Percentiles rank a stretch among this genome's conserved stretches.
Evolutionary conservation across 176 grass and related monocot genomes (phyloP).

Genomic region (Bolboschoenus planiculmis): DNA sequence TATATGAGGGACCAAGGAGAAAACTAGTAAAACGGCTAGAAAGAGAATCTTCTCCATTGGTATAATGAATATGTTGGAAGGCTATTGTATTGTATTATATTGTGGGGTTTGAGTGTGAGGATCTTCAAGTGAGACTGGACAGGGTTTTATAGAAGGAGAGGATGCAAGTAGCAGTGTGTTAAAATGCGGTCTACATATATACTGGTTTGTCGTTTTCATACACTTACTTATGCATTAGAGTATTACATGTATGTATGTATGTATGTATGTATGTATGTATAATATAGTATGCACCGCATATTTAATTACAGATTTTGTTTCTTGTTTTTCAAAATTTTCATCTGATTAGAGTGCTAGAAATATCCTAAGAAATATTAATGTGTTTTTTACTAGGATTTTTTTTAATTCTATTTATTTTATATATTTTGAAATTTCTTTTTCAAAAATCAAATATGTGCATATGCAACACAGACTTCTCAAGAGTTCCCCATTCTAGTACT

Average conservation of each 20-base stretch:
- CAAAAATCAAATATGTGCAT: neutral
- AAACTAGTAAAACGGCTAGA: constrained; percentile 12
- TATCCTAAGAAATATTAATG: too few relatives aligned
- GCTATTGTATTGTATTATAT: neutral
- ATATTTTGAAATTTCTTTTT: neutral
- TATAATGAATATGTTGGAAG: neutral
- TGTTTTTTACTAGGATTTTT: too few relatives aligned
- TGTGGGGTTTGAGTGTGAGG: constrained; percentile 4
- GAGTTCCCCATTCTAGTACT: too few relatives aligned
- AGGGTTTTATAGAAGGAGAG: constrained; percentile 11
- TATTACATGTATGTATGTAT: too few relatives aligned
- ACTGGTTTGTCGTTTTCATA: too few relatives aligned
- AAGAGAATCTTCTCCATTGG: constrained; percentile 12
- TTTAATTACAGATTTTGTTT: too few relatives aligned
- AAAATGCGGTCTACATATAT: neutral
- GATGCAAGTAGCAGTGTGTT: neutral
- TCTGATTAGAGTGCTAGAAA: too few relatives aligned
- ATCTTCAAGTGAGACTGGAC: neutral
- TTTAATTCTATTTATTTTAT: too few relatives aligned
- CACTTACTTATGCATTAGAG: too few relatives aligned
- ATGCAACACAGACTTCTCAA: too few relatives aligned
- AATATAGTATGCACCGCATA: too few relatives aligned
- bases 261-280: too few relatives aligned
- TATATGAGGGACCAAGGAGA: neutral
- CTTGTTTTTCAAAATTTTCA: neutral